A percentile compares a stretch with the other conserved stretches of the same genome.
Evolutionary conservation across 176 grass and related monocot species (phyloP).

Genomic region (Oryza glumipatula): DNA sequence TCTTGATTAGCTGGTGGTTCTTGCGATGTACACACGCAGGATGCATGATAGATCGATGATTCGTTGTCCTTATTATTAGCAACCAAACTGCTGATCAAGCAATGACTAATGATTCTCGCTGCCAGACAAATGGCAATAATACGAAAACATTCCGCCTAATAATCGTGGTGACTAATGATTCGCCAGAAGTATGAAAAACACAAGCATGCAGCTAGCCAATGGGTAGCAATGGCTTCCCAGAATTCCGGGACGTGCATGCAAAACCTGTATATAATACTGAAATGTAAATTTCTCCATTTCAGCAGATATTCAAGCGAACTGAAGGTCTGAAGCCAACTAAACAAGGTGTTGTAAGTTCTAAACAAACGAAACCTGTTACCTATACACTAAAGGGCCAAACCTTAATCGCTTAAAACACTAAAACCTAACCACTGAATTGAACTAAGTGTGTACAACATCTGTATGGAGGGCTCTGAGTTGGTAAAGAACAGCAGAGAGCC

Average conservation of each 20-base stretch:
- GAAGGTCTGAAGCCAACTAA: too few species aligned
- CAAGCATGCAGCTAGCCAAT: neutral
- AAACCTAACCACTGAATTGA: neutral
- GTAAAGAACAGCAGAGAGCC: neutral
- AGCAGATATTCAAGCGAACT: too few species aligned
- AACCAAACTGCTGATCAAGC: constrained; percentile 27
- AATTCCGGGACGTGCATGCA: neutral
- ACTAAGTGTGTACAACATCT: too few species aligned
- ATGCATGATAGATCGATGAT: constrained; percentile 10
- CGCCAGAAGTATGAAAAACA: neutral
- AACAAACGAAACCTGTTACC: too few species aligned
- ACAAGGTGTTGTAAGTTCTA: too few species aligned
- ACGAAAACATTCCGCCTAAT: neutral
- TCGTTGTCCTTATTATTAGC: constrained; percentile 27
- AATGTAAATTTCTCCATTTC: too few species aligned
- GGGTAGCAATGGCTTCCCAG: neutral
- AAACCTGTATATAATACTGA: neutral
- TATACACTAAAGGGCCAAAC: too few species aligned
- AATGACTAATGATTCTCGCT: neutral
- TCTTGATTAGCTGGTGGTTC: constrained; percentile 27
- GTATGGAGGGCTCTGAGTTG: neutral
- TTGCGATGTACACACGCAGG: constrained; percentile 26
- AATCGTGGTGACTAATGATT: neutral
- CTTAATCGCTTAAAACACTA: neutral
- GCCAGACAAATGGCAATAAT: constrained; percentile 25